Base-by-base conservation (phyloP, 345 rosid genomes). In the Eutrema heterophyllum region DNA sequence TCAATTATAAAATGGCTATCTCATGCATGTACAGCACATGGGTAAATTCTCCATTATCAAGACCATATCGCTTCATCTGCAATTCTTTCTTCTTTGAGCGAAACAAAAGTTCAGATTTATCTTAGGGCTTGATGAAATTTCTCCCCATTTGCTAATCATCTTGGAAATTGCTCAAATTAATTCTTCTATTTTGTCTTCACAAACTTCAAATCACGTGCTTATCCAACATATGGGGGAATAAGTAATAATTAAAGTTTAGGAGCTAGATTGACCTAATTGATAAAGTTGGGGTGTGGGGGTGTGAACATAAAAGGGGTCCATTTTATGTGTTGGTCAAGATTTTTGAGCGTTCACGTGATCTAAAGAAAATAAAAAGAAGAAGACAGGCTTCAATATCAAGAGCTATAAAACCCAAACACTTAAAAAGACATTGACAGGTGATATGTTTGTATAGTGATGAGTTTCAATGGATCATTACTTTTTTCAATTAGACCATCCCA, bases 41-140 rank as follows among this genome's bases (percentile, higher is more conserved):
- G 74, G 50, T 21, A 48, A 29, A 61, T 18, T 76, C 58, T 35
- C 27, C 79, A 61, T 43, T 61, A 53, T 62, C 75, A 69, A 70
- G 66, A 76, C 36, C 12, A 16, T 53, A 62, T 76, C 39, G 73
- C 79, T 69, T 76, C 51, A 53, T 35, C 1, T 52, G 46, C 70
- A 75, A 76, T 76, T 76, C 79, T 69, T 76, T 62, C 80, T 77
- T 71, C 76, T 77, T 65, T 64, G 80, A 68, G 71, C 72, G 72
- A 77, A 71, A 77, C 76, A 64, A 76, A 76, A 71, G 41, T 56
- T 71, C 56, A 71, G 80, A 77, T 77, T 71, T 51, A 71, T 51
- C 76, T 39, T 77, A 64, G 80, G 63, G 80, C 58, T 77, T 70
- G 72, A 58, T 71, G 76, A 63, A 48, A 9, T 8, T 38, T 55